These are phyloP conservation scores for Camelina hispida DNA, from an alignment of 345 rosid species.

Conservation along the genomic window DNA sequence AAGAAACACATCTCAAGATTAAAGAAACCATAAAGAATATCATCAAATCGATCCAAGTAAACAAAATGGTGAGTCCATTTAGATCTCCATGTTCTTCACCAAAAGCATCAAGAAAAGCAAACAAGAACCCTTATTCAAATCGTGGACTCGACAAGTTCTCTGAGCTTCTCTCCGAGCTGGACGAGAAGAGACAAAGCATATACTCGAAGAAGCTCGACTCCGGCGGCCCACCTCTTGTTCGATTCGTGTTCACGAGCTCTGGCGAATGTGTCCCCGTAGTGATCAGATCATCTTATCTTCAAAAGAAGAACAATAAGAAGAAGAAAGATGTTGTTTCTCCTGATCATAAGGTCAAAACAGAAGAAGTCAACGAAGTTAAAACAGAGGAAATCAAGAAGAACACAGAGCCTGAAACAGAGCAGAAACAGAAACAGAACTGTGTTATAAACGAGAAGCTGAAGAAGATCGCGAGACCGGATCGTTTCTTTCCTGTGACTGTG, in stretches of 20 bases:
- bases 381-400: conserved; percentile 29
- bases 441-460: conserved; percentile 37
- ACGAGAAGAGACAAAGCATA: conserved; percentile 61
- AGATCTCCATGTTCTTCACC: conserved; percentile 46
- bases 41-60: background rate
- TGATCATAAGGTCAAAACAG: conserved; percentile 15
- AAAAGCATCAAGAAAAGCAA: conserved; percentile 47
- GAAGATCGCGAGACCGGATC: conserved; percentile 52
- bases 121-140: conserved; percentile 70
- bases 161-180: conserved; percentile 61
- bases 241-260: conserved; percentile 55
- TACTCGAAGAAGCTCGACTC: conserved; percentile 55
- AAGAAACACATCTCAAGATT: conserved; percentile 2
- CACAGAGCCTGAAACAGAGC: conserved; percentile 38
- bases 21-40: conserved; percentile 28
- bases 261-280: conserved; percentile 60
- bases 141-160: conserved; percentile 84
- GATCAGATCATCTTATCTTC: conserved; percentile 48
- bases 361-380: conserved; percentile 36
- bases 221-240: conserved; percentile 55
- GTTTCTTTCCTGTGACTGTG: conserved; percentile 54
- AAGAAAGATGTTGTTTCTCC: conserved; percentile 3
- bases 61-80: conserved; percentile 37
- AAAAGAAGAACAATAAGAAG: conserved; percentile 18
- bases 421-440: conserved; percentile 35